Conservation (phyloP, 345 rosid genomes). For the Brassica nigra region DNA sequence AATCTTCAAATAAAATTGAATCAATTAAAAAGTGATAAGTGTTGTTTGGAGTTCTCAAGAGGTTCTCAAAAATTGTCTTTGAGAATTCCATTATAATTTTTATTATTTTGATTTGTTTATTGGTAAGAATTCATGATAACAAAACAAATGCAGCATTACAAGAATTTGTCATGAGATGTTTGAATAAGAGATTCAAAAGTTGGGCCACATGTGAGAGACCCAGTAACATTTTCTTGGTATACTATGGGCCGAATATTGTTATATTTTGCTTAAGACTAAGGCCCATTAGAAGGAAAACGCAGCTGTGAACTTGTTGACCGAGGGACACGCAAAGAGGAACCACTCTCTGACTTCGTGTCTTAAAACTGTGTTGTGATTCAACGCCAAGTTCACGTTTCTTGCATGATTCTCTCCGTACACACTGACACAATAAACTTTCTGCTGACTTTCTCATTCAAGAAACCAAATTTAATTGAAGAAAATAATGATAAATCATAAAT, state of each 20-base stretch:
- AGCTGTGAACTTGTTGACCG: not conserved
- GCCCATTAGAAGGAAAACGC: constrained; percentile 6
- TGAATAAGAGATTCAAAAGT: not conserved
- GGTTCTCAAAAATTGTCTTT: too few relatives aligned
- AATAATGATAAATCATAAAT: not conserved
- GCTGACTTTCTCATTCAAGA: not conserved
- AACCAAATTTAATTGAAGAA: not conserved
- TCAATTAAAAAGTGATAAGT: too few relatives aligned
- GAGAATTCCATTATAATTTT: too few relatives aligned
- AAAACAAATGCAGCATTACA: not conserved
- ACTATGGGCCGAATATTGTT: not conserved
- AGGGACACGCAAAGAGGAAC: constrained; percentile 7
- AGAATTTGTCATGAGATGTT: not conserved
- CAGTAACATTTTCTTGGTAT: not conserved
- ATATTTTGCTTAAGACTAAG: not conserved
- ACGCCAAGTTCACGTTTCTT: constrained; percentile 29
- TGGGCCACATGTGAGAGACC: not conserved
- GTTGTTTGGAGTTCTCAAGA: too few relatives aligned
- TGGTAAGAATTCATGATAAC: too few relatives aligned
- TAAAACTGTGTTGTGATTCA: not conserved
- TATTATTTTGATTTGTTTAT: too few relatives aligned
- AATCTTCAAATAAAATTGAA: too few relatives aligned
- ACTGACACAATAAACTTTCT: not conserved
- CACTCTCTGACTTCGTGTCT: not conserved
- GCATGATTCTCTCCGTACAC: constrained; percentile 21